A percentile compares a stretch with the other conserved stretches of the same genome.
phyloP scores from a whole-genome alignment of 345 rosid genomes.

The Rhodamnia rubescens region DNA sequence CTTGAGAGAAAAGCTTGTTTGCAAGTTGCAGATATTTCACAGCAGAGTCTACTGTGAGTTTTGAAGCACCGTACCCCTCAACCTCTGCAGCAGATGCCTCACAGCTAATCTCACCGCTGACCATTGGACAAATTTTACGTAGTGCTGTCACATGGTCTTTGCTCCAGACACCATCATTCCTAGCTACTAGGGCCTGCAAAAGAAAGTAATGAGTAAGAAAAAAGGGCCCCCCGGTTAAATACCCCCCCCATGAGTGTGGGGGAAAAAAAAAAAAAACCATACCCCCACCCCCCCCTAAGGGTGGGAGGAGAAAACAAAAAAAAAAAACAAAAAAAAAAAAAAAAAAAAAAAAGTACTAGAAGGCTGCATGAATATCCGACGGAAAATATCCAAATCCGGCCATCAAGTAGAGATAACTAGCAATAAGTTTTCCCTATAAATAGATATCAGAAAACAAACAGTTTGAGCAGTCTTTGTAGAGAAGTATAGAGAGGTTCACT shows the following conservation, averaged over 20 bases:
- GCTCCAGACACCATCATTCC: slow-evolving; percentile 98
- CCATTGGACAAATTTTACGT: slow-evolving; percentile 94
- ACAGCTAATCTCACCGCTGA: slow-evolving; percentile 71
- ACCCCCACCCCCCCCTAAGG: no score
- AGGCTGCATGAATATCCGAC: neutral
- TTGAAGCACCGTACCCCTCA: slow-evolving; percentile 98
- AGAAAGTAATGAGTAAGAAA: neutral
- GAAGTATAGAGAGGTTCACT: neutral
- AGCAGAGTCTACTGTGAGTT: slow-evolving; percentile 97
- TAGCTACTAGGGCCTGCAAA: slow-evolving; percentile 86
- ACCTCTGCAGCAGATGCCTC: slow-evolving; percentile 99
- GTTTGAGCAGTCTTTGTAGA: neutral
- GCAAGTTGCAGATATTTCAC: slow-evolving; percentile 96
- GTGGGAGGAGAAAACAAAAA: no score
- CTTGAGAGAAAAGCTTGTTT: slow-evolving; percentile 91
- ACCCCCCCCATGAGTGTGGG: no score
- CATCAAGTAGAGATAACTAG: neutral
- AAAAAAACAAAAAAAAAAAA: no score
- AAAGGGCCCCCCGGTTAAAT: no score
- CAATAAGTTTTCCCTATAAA: neutral
- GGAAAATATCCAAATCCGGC: neutral
- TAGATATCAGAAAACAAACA: neutral
- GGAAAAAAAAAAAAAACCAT: no score
- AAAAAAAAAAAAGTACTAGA: no score
- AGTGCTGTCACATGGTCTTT: slow-evolving; percentile 79